Base-by-base conservation (phyloP, 2,329 filamentous ascomycete species). In the Teratosphaeria epicoccoides region DNA sequence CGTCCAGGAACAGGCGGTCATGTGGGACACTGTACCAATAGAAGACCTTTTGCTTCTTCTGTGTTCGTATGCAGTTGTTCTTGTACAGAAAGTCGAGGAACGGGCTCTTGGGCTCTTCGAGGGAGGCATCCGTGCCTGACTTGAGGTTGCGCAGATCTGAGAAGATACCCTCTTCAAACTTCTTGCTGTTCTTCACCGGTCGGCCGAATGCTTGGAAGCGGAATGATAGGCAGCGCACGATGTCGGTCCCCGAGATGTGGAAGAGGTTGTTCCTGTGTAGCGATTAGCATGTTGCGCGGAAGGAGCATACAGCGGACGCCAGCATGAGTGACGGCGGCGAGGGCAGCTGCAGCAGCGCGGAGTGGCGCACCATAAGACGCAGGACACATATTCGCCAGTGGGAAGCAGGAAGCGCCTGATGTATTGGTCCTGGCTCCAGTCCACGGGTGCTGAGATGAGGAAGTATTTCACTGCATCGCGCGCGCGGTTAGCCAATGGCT, bases 11-110 rank as follows among this genome's bases (percentile, higher is more conserved):
- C 49, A 98, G 82, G 50, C 93, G 83, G 72, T 98, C 93, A 70
- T 98, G 93, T 1, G 93, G 93, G 46, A 98, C 93, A 75, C 90
- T 96, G 74, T 97, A 98, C 93, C 93, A 98, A 76, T 97, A 98
- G 68, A 98, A 98, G 59, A 98, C 93, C 78, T 98, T 98, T 69
- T 98, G 93, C 80, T 98, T 98, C 83, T 98, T 98, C 73, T 98
- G 93, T 33, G 93, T 98, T 62, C 93, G 85, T 63, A 98, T 98
- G 79, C 93, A 98, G 77, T 98, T 98, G 81, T 98, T 98, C 80
- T 98, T 98, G 82, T 98, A 98, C 44, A 98, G 79, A 70, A 97
- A 98, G 72, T 98, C 93, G 56, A 98, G 81, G 74, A 98, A 98
- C 1, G 87, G 85, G 73, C 91, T 97, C 79, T 98, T 98, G 51